These are phyloP conservation scores for Vicia faba DNA, from an alignment of 306 rosid species.

Conservation along the genomic window DNA sequence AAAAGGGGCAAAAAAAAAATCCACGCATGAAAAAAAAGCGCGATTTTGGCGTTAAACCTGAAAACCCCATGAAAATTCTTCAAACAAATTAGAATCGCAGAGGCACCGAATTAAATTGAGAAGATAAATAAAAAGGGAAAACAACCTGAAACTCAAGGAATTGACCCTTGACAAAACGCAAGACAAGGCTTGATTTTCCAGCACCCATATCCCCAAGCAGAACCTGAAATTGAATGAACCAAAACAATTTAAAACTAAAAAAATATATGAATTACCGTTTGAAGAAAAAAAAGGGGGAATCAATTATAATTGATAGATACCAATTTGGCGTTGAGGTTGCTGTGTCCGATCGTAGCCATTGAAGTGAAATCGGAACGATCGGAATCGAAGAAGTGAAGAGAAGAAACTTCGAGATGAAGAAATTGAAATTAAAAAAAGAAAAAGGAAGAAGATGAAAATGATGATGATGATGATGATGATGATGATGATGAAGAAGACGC, in stretches of 20 bases:
- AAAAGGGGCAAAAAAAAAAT: not conserved
- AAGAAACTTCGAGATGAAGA: constrained; percentile 29
- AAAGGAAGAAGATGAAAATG: too few species aligned
- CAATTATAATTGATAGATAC: constrained; percentile 22
- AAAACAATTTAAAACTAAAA: not conserved
- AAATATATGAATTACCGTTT: too few species aligned
- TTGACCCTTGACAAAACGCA: constrained; percentile 63
- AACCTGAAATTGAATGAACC: constrained; percentile 40
- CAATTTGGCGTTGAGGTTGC: constrained; percentile 54
- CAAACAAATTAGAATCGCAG: not conserved
- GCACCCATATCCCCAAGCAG: constrained; percentile 61
- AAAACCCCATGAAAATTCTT: not conserved
- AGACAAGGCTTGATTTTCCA: constrained; percentile 57
- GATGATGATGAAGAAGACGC: constrained; percentile 1
- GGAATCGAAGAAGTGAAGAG: not conserved
- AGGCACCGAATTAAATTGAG: not conserved
- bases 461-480: not conserved
- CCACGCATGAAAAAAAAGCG: not conserved
- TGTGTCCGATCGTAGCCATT: constrained; percentile 57
- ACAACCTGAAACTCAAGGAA: constrained; percentile 56
- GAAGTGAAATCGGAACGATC: constrained; percentile 35
- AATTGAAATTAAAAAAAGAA: too few species aligned
- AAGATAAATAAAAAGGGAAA: not conserved
- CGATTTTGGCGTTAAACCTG: not conserved
- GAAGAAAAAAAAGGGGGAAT: not conserved